Conservation (phyloP, 208 protist species). For the Trypanosoma mega region DNA sequence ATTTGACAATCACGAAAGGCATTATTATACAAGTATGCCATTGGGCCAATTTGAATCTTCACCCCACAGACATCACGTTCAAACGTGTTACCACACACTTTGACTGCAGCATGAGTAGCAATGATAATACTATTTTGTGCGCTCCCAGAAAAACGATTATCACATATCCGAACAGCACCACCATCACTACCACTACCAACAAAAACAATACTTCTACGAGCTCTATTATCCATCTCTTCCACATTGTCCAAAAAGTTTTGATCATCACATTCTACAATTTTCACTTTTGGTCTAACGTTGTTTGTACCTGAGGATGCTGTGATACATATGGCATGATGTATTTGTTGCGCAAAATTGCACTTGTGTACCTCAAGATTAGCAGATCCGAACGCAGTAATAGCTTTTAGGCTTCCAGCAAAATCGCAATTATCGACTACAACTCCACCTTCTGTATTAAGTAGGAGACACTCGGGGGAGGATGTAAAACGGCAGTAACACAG, state of each 20-base stretch:
- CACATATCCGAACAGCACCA: constrained; percentile 10
- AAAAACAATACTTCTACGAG: no score
- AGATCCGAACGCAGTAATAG: background rate
- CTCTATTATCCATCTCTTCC: no score
- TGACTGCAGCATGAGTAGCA: background rate
- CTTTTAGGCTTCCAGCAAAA: constrained; percentile 19
- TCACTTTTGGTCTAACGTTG: no score
- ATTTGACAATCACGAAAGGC: constrained; percentile 23
- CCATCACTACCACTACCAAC: background rate
- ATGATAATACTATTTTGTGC: constrained; percentile 12
- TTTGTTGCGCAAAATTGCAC: constrained; percentile 10
- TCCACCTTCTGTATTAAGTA: background rate
- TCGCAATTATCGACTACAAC: constrained; percentile 8
- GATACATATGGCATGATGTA: constrained; percentile 11
- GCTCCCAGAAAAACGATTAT: constrained; percentile 19
- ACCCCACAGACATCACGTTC: constrained; percentile 17
- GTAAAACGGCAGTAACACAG: constrained; percentile 13
- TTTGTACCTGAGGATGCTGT: no score
- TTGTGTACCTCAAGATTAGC: constrained; percentile 13
- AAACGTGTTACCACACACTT: constrained; percentile 22
- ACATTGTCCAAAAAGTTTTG: no score
- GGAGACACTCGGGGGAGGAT: constrained; percentile 13
- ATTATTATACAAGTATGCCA: constrained; percentile 27
- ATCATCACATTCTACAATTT: no score
- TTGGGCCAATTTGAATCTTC: constrained; percentile 6